Evolutionary conservation across 2,329 filamentous ascomycete species (phyloP), one percentile per base, ranked within the genome.

Genomic region (Ophiognomonia clavigignenti-juglandacearum): DNA sequence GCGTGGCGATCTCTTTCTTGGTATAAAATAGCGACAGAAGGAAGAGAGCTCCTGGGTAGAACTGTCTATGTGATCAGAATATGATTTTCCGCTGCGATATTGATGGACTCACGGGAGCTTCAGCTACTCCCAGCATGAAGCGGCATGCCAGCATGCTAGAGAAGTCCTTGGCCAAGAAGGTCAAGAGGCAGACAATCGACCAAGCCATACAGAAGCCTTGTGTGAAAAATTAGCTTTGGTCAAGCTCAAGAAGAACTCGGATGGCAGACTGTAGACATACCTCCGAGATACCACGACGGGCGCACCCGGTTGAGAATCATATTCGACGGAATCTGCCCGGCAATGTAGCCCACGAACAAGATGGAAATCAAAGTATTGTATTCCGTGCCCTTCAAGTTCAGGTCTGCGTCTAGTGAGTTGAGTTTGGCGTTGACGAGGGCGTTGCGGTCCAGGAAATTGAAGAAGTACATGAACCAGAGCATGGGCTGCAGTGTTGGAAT

Each of bases 21-120:
- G 80, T 85, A 55, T 88, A 87, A 78, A 82, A 85, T 39, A 65
- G 66, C 3, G 64, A 68, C 9, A 84, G 67, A 46, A 77, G 79
- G 62, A 78, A 83, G 8, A 82, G 46, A 3, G 57, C 62, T n/a
- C 64, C 61, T 0, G 60, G 61, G 41, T 63, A 66, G 32, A 39
- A 64, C 0, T n/a, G n/a, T n/a, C n/a, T n/a, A n/a, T n/a, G n/a
- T n/a, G n/a, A n/a, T n/a, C n/a, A n/a, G n/a, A n/a, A n/a, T n/a
- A n/a, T n/a, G n/a, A n/a, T n/a, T n/a, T n/a, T n/a, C n/a, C n/a
- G n/a, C n/a, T n/a, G n/a, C n/a, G n/a, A n/a, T n/a, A n/a, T n/a
- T n/a, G n/a, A n/a, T n/a, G n/a, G n/a, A n/a, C n/a, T n/a, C n/a
- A n/a, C n/a, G n/a, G 67, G 66, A 1, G 68, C 67, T 41, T 72